Percentiles rank a stretch among this genome's conserved stretches.
Evolutionary conservation across 129 eudicot species (phyloP).

Genomic region (Flaveria trinervia): DNA sequence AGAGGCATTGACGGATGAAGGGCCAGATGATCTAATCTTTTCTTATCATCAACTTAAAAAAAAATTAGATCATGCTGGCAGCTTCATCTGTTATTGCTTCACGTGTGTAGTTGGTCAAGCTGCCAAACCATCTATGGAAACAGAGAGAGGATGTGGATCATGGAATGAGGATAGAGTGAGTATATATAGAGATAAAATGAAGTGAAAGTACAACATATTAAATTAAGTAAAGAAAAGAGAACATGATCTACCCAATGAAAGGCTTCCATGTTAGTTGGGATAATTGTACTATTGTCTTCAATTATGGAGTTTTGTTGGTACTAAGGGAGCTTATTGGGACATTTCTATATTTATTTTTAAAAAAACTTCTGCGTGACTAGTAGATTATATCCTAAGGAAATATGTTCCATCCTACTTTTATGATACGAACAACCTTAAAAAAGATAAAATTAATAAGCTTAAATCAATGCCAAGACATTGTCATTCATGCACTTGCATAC

Average conservation of each 20-base stretch:
- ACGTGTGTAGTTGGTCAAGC: neutral
- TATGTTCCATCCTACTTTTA: too few species aligned
- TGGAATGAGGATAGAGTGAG: neutral
- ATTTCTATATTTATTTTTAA: too few species aligned
- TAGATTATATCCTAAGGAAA: too few species aligned
- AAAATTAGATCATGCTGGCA: slow-evolving; percentile 43
- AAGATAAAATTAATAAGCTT: too few species aligned
- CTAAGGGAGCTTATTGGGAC: slow-evolving; percentile 18
- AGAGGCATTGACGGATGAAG: slow-evolving; percentile 26
- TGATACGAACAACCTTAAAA: too few species aligned
- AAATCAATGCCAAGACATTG: too few species aligned
- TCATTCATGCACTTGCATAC: too few species aligned
- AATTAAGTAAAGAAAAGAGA: neutral
- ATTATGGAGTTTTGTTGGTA: slow-evolving; percentile 35
- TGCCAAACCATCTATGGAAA: neutral
- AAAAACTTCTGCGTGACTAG: too few species aligned
- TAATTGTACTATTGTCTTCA: slow-evolving; percentile 25
- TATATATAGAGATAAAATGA: slow-evolving; percentile 24
- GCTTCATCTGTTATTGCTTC: slow-evolving; percentile 34
- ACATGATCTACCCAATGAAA: slow-evolving; percentile 20
- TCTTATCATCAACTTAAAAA: neutral
- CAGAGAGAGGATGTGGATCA: slow-evolving; percentile 16
- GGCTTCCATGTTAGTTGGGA: slow-evolving; percentile 27
- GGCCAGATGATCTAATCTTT: slow-evolving; percentile 27
- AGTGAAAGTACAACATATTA: slow-evolving; percentile 10